Percentiles rank a stretch among this genome's conserved stretches.
phyloP scores from a whole-genome alignment of 1,284 basidiomycete species.

The Melampsora americana region DNA sequence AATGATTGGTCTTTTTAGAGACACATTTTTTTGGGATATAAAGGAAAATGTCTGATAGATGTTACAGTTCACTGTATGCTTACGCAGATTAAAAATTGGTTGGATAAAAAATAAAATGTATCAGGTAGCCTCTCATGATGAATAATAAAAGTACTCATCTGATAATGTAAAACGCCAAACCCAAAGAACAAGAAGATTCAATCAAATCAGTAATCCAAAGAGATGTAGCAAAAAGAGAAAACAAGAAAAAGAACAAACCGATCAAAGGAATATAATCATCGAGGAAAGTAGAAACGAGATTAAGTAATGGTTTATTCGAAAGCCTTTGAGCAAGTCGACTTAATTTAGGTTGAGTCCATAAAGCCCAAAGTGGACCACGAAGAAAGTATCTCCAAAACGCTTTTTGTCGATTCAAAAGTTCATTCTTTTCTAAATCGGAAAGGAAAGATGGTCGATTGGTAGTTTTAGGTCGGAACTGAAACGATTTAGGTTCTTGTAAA shows the following conservation, averaged over 20 bases:
- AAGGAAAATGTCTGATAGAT: too few species aligned
- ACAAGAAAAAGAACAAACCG: slow-evolving; percentile 61
- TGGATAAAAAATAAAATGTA: too few species aligned
- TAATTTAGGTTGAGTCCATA: slow-evolving; percentile 78
- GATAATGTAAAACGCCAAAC: not conserved
- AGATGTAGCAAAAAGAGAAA: not conserved
- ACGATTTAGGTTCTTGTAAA: not conserved
- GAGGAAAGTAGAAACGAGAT: slow-evolving; percentile 70
- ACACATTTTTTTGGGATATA: too few species aligned
- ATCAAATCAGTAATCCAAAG: not conserved
- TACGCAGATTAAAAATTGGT: too few species aligned
- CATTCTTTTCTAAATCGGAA: slow-evolving; percentile 57
- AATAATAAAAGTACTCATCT: slow-evolving; percentile 11
- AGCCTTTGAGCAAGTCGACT: slow-evolving; percentile 63
- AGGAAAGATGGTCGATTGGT: slow-evolving; percentile 13
- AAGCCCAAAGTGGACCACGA: slow-evolving; percentile 81
- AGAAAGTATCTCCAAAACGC: slow-evolving; percentile 81
- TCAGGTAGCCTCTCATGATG: not conserved
- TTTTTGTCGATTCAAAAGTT: slow-evolving; percentile 75
- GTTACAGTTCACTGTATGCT: too few species aligned
- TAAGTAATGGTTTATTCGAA: slow-evolving; percentile 67
- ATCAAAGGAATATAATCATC: slow-evolving; percentile 89
- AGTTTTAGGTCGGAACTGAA: slow-evolving; percentile 4
- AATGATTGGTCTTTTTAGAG: too few species aligned
- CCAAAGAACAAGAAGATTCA: not conserved